These are phyloP conservation scores for Globisporangium nagaii DNA, from an alignment of 352 stramenopile species.

Conservation along the genomic window DNA sequence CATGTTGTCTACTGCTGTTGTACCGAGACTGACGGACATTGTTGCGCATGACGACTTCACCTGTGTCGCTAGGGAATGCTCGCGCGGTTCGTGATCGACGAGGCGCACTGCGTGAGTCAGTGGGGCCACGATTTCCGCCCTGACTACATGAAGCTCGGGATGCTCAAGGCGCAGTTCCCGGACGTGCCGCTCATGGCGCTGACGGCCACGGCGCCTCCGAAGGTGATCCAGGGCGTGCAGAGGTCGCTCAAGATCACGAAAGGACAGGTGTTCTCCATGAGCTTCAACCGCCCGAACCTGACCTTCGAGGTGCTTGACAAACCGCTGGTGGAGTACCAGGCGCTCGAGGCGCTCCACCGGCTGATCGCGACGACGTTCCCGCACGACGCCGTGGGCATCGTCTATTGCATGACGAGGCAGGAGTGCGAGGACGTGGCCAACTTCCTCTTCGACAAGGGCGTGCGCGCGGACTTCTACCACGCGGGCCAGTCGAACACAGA, in stretches of 20 bases:
- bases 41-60: no score
- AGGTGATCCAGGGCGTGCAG: conserved; percentile 80
- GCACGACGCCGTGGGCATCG: conserved; percentile 72
- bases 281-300: conserved; percentile 92
- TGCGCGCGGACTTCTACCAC: conserved; percentile 92
- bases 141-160: conserved; percentile 91
- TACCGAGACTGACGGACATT: no score
- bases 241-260: conserved; percentile 71
- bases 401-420: conserved; percentile 94
- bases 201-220: conserved; percentile 85
- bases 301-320: conserved; percentile 87
- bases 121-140: conserved; percentile 89
- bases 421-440: conserved; percentile 91
- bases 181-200: conserved; percentile 91
- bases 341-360: conserved; percentile 44
- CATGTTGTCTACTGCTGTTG: no score
- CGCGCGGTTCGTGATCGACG: conserved; percentile 93
- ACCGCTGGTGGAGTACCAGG: conserved; percentile 33
- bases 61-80: conserved; percentile 49
- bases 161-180: conserved; percentile 89
- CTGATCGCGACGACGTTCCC: conserved; percentile 51
- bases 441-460: conserved; percentile 81
- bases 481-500: conserved; percentile 75
- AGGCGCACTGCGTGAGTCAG: conserved; percentile 87
- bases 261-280: conserved; percentile 86